Evolutionary conservation across 2,329 filamentous ascomycete genomes (phyloP), one percentile per base, ranked within the genome.

Genomic region (Emericellopsis cladophorae): DNA sequence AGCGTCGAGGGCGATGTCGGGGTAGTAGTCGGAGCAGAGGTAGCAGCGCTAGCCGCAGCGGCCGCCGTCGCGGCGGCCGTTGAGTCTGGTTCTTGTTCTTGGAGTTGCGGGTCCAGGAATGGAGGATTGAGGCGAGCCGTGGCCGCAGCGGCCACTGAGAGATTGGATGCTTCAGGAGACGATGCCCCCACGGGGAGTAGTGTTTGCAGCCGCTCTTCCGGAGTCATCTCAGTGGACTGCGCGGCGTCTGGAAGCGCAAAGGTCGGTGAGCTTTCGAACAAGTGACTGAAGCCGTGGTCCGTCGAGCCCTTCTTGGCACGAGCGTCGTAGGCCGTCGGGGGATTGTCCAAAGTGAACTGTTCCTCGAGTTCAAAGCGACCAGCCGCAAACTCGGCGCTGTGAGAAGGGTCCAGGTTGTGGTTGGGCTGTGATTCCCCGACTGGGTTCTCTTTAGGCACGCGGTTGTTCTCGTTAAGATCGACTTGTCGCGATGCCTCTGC

Each of bases 401-500:
- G n/a, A 45, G 42, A 35, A 42, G 51, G 45, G 44, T 53, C 46
- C 21, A 29, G 6, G 7, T 29, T 29, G 26, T 9, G 26, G 12
- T 29, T 29, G 23, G 11, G 16, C 23, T 14, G 37, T 18, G n/a
- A 23, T 18, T 39, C 37, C 12, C 26, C 22, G 39, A 48, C 43
- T 45, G 50, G 52, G 44, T 51, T 54, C 24, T 45, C 49, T 22
- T 52, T 66, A 45, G 72, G 61, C 42, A 67, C 66, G 49, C 74
- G 72, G 40, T 68, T 72, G 53, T 77, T 78, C 51, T 79, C 72
- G 44, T 68, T 74, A 14, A 78, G 66, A 49, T 84, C 83, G 43
- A 92, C 76, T 57, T 85, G 84, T 39, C 86, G 75, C 39, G 88
- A 93, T 1, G 89, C 88, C 60, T 95, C 88, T 26, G 88, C 88